Conservation (phyloP, 768 basidiomycete genomes). For the Boletus rufocinnamomeus region DNA sequence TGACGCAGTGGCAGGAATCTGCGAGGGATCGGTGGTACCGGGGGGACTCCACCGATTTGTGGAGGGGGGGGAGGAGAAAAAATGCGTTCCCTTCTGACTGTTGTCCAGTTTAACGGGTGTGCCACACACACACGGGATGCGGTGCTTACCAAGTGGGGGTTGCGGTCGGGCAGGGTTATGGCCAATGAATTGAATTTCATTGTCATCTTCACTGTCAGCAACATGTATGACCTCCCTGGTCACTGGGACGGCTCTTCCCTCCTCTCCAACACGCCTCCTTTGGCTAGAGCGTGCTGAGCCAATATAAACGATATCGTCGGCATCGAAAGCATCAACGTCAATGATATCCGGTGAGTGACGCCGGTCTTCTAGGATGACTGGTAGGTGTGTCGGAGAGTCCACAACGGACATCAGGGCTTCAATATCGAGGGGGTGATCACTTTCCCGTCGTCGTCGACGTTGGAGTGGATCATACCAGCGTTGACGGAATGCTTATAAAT, state of each 20-base stretch:
- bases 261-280: slow-evolving; percentile 30
- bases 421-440: not conserved
- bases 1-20: slow-evolving; percentile 43
- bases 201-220: slow-evolving; percentile 44
- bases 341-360: slow-evolving; percentile 38
- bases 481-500: slow-evolving; percentile 14
- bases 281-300: slow-evolving; percentile 27
- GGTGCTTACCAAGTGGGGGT: slow-evolving; percentile 21
- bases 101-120: not conserved
- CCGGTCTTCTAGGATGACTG: slow-evolving; percentile 15
- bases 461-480: slow-evolving; percentile 1
- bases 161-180: slow-evolving; percentile 22
- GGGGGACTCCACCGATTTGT: slow-evolving; percentile 45
- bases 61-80: slow-evolving; percentile 54
- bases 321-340: slow-evolving; percentile 46
- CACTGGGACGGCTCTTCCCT: slow-evolving; percentile 22
- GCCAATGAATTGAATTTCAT: slow-evolving; percentile 32
- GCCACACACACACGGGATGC: not conserved
- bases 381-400: slow-evolving; percentile 10
- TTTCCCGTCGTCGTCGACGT: slow-evolving; percentile 26
- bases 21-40: slow-evolving; percentile 52
- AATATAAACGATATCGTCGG: slow-evolving; percentile 34
- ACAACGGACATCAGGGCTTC: slow-evolving; percentile 23
- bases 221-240: slow-evolving; percentile 35
- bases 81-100: slow-evolving; percentile 30